Evolutionary conservation across 2,329 filamentous ascomycete genomes (phyloP).

Genomic region (Pseudodiploospora longispora): DNA sequence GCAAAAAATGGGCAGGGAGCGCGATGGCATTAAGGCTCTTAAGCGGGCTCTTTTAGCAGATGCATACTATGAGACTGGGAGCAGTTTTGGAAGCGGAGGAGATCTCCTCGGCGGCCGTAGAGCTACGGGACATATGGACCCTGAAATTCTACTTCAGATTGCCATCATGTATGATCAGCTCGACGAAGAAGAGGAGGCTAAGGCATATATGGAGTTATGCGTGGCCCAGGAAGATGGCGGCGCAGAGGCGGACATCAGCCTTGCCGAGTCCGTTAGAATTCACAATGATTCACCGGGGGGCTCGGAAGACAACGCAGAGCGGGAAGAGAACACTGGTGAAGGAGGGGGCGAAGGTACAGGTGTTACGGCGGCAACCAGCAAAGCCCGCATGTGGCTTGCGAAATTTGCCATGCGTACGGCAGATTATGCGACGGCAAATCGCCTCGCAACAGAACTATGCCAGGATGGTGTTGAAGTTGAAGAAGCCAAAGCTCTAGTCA

Average conservation of each 20-base stretch:
- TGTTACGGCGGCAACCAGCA: conserved; percentile 84
- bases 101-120: conserved; percentile 40
- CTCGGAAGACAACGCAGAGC: conserved; percentile 30
- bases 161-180: conserved; percentile 81
- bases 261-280: conserved; percentile 44
- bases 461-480: conserved; percentile 96
- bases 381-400: conserved; percentile 89
- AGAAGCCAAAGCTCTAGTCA: conserved; percentile 86
- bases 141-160: conserved; percentile 84
- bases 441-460: conserved; percentile 82
- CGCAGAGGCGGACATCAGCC: conserved; percentile 30
- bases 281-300: conserved; percentile 44
- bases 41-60: conserved; percentile 88
- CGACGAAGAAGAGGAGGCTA: conserved; percentile 69
- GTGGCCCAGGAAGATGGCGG: conserved; percentile 83
- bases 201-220: conserved; percentile 92
- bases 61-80: conserved; percentile 67
- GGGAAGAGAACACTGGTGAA: conserved; percentile 22
- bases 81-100: conserved; percentile 42
- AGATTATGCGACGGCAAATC: conserved; percentile 68
- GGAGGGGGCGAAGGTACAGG: conserved; percentile 55
- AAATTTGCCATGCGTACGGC: conserved; percentile 67
- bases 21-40: conserved; percentile 90
- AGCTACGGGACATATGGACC: conserved; percentile 61
- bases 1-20: conserved; percentile 75